phyloP scores from a whole-genome alignment of 805 yeast species.

The Candida caryicola region DNA sequence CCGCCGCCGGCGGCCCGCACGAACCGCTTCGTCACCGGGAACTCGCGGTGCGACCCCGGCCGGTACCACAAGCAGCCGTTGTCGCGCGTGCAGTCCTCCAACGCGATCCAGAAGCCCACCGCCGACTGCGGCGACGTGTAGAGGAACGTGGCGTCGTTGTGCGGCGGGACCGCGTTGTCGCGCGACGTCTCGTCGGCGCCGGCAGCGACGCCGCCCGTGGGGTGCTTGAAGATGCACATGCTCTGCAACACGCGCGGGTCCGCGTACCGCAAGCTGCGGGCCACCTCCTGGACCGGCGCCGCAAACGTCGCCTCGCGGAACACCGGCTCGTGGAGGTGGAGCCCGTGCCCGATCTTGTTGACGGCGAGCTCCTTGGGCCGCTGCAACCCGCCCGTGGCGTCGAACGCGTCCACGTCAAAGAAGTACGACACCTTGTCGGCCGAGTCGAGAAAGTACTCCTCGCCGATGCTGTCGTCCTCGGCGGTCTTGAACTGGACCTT shows the following conservation, averaged over 20 bases:
- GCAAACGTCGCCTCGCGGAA: constrained; percentile 53
- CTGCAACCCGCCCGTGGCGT: constrained; percentile 45
- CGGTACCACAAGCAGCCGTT: constrained; percentile 70
- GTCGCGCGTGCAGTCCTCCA: constrained; percentile 63
- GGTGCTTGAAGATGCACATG: constrained; percentile 79
- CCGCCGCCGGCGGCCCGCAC: constrained; percentile 55
- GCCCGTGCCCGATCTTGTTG: constrained; percentile 78
- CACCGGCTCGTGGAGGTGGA: constrained; percentile 55
- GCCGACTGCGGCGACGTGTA: constrained; percentile 71
- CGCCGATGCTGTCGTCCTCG: constrained; percentile 62
- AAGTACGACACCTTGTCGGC: constrained; percentile 68
- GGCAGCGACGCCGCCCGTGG: constrained; percentile 30
- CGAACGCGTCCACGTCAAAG: constrained; percentile 70
- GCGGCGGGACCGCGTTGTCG: constrained; percentile 67
- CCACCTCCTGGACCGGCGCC: constrained; percentile 48
- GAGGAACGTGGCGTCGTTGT: constrained; percentile 71
- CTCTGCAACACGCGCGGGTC: constrained; percentile 76
- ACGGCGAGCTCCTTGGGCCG: constrained; percentile 56
- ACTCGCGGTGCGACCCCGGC: constrained; percentile 67
- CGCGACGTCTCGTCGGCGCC: constrained; percentile 22
- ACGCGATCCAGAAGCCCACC: constrained; percentile 78
- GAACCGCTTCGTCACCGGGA: constrained; percentile 59
- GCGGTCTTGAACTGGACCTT: constrained; percentile 67
- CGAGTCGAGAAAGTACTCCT: constrained; percentile 65
- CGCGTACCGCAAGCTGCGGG: constrained; percentile 47